These are phyloP conservation scores for Zygosaccharomyces pseudobailii DNA, from an alignment of 1,139 yeast species.

Conservation along the genomic window DNA sequence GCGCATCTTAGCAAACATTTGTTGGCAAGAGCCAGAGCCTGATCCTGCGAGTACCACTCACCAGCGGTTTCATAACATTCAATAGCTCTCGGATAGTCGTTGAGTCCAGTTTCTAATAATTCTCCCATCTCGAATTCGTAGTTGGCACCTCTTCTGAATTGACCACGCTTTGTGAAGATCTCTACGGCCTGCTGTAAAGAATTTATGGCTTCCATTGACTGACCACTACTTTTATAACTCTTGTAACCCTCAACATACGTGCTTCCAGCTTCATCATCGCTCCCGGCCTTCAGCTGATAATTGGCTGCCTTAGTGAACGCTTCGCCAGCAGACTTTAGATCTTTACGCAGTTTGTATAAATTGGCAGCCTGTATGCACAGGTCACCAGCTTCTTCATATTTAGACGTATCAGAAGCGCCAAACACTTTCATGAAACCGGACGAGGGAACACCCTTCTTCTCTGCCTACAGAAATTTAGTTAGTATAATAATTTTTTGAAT, in stretches of 20 bases:
- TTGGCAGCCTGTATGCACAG: slow-evolving; percentile 88
- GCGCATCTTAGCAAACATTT: slow-evolving; percentile 89
- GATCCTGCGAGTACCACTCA: slow-evolving; percentile 92
- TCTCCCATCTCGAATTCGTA: slow-evolving; percentile 88
- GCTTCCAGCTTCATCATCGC: slow-evolving; percentile 89
- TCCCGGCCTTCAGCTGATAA: slow-evolving; percentile 66
- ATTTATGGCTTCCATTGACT: slow-evolving; percentile 74
- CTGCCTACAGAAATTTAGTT: slow-evolving; percentile 44
- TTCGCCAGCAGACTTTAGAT: slow-evolving; percentile 65
- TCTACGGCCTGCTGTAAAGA: slow-evolving; percentile 74
- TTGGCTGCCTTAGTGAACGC: slow-evolving; percentile 84
- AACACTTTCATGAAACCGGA: slow-evolving; percentile 71
- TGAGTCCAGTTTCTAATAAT: slow-evolving; percentile 68
- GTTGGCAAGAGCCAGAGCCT: slow-evolving; percentile 84
- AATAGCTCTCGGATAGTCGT: slow-evolving; percentile 65
- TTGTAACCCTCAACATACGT: slow-evolving; percentile 89
- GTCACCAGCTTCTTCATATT: slow-evolving; percentile 90
- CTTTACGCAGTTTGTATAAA: slow-evolving; percentile 70
- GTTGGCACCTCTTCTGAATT: slow-evolving; percentile 93
- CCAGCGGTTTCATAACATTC: slow-evolving; percentile 88
- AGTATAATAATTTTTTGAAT: background rate
- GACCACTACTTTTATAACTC: slow-evolving; percentile 64
- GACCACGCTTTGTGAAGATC: slow-evolving; percentile 84
- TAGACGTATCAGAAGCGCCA: slow-evolving; percentile 60
- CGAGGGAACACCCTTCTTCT: slow-evolving; percentile 63